These are phyloP conservation scores for Trichomonas tenax DNA, from an alignment of 208 protist genomes.

Conservation along the genomic window DNA sequence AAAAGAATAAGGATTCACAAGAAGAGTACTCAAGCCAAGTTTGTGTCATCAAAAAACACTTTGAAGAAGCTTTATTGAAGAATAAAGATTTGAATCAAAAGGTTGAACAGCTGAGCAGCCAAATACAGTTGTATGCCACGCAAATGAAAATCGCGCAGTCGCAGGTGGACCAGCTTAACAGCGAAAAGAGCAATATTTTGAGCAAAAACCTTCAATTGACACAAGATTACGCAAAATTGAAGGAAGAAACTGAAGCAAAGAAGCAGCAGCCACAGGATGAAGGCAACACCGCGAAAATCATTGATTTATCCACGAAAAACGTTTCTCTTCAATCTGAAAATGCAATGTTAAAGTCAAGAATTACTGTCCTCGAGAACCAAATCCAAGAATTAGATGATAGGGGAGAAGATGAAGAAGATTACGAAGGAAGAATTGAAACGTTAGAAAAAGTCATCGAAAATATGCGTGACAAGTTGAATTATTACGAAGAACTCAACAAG, in stretches of 20 bases:
- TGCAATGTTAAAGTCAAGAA: not conserved
- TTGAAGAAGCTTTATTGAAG: not conserved
- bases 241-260: not conserved
- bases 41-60: not conserved
- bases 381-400: not conserved
- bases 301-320: not conserved
- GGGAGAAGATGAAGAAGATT: not conserved
- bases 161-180: not conserved
- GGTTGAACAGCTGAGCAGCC: not conserved
- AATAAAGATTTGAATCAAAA: not conserved
- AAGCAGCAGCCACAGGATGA: not conserved
- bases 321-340: not conserved
- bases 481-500: not conserved
- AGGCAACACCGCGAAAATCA: not conserved
- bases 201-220: not conserved
- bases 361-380: not conserved
- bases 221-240: not conserved
- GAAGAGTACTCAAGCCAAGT: not conserved
- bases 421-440: not conserved
- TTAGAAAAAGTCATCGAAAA: not conserved
- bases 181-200: not conserved
- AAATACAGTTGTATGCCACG: not conserved
- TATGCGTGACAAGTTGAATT: not conserved
- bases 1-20: not conserved
- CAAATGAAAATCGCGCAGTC: not conserved